phyloP scores from a whole-genome alignment of 2,329 filamentous ascomycete species.

The Ceratocystiopsis brevicomis region DNA sequence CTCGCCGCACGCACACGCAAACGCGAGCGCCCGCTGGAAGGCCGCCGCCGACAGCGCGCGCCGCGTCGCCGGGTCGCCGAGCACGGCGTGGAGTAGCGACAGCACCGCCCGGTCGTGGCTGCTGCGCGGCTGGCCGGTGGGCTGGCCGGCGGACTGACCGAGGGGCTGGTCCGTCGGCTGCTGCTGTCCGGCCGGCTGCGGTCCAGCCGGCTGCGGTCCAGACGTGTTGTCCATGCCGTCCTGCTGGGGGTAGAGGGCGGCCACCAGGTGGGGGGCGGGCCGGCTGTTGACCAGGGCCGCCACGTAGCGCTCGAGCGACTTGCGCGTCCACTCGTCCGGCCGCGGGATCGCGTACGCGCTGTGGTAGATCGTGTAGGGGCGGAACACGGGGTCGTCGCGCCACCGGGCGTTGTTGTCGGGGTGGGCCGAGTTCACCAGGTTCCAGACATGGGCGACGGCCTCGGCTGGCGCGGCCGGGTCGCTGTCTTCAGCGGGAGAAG shows the following conservation, averaged over 20 bases:
- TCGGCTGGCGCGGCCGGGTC: too few species aligned
- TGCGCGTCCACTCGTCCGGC: conserved; percentile 23
- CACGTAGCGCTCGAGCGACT: conserved; percentile 24
- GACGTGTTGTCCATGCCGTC: not conserved
- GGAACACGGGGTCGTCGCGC: conserved; percentile 4
- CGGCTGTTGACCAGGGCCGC: conserved; percentile 20
- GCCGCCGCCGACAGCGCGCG: conserved; percentile 19
- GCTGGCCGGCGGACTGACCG: not conserved
- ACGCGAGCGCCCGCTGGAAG: conserved; percentile 26
- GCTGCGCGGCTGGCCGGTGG: not conserved
- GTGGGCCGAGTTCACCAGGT: conserved; percentile 4
- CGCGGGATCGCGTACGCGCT: conserved; percentile 21
- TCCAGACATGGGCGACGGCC: conserved; percentile 1
- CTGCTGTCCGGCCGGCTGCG: not conserved
- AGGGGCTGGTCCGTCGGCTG: too few species aligned
- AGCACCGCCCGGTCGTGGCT: conserved; percentile 20
- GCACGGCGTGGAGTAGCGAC: conserved; percentile 19
- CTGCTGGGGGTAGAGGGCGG: conserved; percentile 17
- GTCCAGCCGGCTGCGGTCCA: not conserved
- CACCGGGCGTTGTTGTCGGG: not conserved
- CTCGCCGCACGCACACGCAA: conserved; percentile 17
- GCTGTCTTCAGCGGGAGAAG: too few species aligned
- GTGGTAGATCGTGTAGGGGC: conserved; percentile 8
- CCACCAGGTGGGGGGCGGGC: conserved; percentile 16
- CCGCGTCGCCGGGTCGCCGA: conserved; percentile 18